Evolutionary conservation across 768 basidiomycete genomes (phyloP).

Genomic region (Tricholoma matsutake): DNA sequence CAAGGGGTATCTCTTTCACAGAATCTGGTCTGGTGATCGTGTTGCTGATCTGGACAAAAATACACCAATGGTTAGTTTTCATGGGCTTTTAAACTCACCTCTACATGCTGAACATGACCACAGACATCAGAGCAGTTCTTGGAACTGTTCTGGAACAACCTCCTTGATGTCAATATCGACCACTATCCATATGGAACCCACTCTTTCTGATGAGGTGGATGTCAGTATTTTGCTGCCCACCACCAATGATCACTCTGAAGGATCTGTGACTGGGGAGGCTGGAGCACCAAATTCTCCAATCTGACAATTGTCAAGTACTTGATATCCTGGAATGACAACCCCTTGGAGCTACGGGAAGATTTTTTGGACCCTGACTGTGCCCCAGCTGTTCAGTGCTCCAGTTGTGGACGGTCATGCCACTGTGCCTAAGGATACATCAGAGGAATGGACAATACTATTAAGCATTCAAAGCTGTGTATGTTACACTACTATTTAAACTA

Average conservation of each 20-base stretch:
- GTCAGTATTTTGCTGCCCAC: not conserved
- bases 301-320: not conserved
- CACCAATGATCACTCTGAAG: not conserved
- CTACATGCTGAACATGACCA: not conserved
- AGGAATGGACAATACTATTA: not conserved
- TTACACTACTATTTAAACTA: not conserved
- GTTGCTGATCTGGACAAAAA: slow-evolving; percentile 14
- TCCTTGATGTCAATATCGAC: slow-evolving; percentile 39
- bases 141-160: slow-evolving; percentile 36
- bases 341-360: not conserved
- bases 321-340: not conserved
- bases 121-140: slow-evolving; percentile 37
- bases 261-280: not conserved
- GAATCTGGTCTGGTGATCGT: slow-evolving; percentile 26
- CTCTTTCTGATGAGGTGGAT: too few relatives aligned
- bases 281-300: not conserved
- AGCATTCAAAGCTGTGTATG: not conserved
- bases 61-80: slow-evolving; percentile 21
- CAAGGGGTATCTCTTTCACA: slow-evolving; percentile 31
- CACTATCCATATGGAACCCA: too few relatives aligned
- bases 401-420: not conserved
- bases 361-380: not conserved
- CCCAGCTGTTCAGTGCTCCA: not conserved
- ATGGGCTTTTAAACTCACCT: not conserved
- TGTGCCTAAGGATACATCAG: not conserved